Conservation (phyloP, 225 moss, liverwort and hornwort species). For the Polytrichum formosum region DNA sequence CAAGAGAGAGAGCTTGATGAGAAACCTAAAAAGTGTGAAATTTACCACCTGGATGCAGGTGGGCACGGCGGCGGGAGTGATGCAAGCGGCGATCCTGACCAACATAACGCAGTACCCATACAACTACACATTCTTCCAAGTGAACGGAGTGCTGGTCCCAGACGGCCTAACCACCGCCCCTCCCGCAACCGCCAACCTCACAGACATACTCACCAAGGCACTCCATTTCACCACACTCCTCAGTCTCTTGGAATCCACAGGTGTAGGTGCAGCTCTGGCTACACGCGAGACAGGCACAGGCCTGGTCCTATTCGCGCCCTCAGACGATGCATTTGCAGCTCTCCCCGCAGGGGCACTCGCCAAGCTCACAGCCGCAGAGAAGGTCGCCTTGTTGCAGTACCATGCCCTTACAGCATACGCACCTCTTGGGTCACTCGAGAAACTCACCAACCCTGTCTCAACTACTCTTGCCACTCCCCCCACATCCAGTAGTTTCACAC, state of each 20-base stretch:
- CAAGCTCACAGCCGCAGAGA: constrained; percentile 6
- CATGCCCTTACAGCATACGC: constrained; percentile 34
- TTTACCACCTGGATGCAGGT: not conserved
- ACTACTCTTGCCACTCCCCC: constrained; percentile 27
- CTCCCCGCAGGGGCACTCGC: constrained; percentile 16
- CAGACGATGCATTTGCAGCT: constrained; percentile 27
- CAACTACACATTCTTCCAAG: constrained; percentile 23
- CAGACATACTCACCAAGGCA: constrained; percentile 21
- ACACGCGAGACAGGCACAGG: constrained; percentile 24
- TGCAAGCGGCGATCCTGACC: constrained; percentile 13
- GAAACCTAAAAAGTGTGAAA: too few relatives aligned
- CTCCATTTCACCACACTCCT: constrained; percentile 23
- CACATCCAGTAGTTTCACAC: not conserved
- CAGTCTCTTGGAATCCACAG: constrained; percentile 23
- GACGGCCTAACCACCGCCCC: constrained; percentile 6
- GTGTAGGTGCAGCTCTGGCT: constrained; percentile 19
- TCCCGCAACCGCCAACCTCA: constrained; percentile 16
- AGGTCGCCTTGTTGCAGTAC: constrained; percentile 28
- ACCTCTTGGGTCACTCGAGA: constrained; percentile 24
- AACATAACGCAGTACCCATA: constrained; percentile 24
- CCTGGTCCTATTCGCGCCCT: constrained; percentile 36
- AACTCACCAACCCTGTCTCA: constrained; percentile 7
- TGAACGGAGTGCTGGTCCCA: constrained; percentile 7
- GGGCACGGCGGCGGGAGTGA: not conserved
- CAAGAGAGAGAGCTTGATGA: too few relatives aligned